Evolutionary conservation across 441 rosid genomes (phyloP).

Genomic region (Iberis amara): DNA sequence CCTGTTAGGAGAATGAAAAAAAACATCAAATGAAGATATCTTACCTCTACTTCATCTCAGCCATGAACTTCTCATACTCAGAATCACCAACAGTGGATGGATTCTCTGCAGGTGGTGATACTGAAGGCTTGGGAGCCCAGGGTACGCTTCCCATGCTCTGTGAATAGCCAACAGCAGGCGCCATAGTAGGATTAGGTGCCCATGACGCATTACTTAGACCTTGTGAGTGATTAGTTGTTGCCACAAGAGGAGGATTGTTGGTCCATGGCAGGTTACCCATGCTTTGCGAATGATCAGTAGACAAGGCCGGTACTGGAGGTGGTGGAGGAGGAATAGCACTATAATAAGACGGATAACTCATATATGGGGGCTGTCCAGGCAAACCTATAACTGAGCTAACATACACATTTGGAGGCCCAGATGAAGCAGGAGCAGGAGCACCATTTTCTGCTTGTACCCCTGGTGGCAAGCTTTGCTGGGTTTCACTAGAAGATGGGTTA

Average conservation of each 20-base stretch:
- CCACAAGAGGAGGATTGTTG: constrained; percentile 43
- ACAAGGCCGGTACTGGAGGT: constrained; percentile 44
- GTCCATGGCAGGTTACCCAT: constrained; percentile 65
- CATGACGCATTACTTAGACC: too few relatives aligned
- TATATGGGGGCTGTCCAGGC: constrained; percentile 55
- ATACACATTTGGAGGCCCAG: constrained; percentile 44
- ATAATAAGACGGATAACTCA: constrained; percentile 69
- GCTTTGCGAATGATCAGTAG: constrained; percentile 50
- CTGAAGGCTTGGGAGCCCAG: constrained; percentile 65
- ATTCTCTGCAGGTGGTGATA: constrained; percentile 59
- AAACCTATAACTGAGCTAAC: constrained; percentile 42
- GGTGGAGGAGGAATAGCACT: constrained; percentile 69
- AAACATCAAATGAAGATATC: constrained; percentile 13
- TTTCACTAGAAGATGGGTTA: constrained; percentile 34
- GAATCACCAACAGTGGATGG: constrained; percentile 61
- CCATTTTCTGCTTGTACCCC: constrained; percentile 72
- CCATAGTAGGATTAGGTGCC: constrained; percentile 8
- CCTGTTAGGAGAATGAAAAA: neutral
- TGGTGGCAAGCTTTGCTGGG: constrained; percentile 73
- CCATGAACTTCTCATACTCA: constrained; percentile 93
- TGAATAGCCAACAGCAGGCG: constrained; percentile 49
- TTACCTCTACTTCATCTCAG: constrained; percentile 96
- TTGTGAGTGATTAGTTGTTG: constrained; percentile 34
- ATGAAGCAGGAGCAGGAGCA: constrained; percentile 37
- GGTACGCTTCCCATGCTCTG: constrained; percentile 58